Conservation (phyloP, 176 grass and related monocot species). For the Dactylis glomerata region DNA sequence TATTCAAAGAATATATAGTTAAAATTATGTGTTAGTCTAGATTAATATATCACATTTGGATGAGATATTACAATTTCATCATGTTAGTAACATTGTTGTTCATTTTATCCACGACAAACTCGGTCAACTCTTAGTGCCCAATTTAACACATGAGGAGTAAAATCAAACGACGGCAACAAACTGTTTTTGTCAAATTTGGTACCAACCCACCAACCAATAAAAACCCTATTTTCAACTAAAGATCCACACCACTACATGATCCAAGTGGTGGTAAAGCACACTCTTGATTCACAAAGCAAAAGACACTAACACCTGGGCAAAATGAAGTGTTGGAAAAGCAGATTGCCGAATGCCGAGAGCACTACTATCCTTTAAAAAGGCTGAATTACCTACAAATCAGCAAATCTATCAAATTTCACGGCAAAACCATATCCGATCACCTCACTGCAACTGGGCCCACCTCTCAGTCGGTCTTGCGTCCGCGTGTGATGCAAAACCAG, state of each 20-base stretch:
- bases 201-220: not conserved
- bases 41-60: too few species aligned
- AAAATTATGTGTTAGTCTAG: too few species aligned
- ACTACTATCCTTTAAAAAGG: not conserved
- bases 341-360: not conserved
- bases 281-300: not conserved
- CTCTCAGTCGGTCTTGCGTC: not conserved
- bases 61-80: too few species aligned
- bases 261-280: slow-evolving; percentile 7
- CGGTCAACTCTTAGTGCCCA: too few species aligned
- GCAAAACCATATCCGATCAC: not conserved
- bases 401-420: not conserved
- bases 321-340: not conserved
- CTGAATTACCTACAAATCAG: not conserved
- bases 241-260: not conserved
- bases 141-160: not conserved
- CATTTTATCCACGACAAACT: too few species aligned
- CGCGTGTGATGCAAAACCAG: slow-evolving; percentile 20
- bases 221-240: not conserved
- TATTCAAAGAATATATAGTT: too few species aligned
- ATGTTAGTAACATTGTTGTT: too few species aligned
- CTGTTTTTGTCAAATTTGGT: not conserved
- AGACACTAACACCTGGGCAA: not conserved
- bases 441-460: not conserved
- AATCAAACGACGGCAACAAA: not conserved